These are phyloP conservation scores for Berberis vulgaris DNA, from an alignment of 164 flowering plant species.

Conservation along the genomic window DNA sequence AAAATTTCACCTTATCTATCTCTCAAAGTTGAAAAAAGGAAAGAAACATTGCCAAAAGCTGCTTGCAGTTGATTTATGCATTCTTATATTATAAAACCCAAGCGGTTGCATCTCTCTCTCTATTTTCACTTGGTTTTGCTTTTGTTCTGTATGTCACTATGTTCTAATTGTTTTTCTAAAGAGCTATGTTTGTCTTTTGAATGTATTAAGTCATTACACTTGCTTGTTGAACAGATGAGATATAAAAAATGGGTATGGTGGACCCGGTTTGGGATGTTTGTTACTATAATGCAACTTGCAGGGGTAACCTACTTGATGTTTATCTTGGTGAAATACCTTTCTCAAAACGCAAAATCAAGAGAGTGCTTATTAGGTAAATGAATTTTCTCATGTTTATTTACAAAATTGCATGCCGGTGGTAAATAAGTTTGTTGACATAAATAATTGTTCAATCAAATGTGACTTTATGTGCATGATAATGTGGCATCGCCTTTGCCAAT, in stretches of 20 bases:
- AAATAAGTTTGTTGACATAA: neutral
- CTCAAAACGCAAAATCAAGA: conserved; percentile 25
- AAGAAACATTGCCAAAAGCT: no score
- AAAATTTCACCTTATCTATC: no score
- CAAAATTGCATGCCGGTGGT: neutral
- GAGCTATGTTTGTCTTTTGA: neutral
- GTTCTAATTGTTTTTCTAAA: neutral
- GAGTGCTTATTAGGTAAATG: conserved; percentile 40
- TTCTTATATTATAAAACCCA: no score
- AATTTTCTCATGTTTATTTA: neutral
- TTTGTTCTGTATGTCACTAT: neutral
- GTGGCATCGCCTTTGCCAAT: no score
- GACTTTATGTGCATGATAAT: neutral
- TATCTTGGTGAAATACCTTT: conserved; percentile 15
- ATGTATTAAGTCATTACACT: neutral
- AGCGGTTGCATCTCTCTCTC: no score
- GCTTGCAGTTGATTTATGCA: no score
- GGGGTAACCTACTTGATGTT: conserved; percentile 49
- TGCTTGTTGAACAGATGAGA: conserved; percentile 36
- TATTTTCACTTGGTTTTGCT: no score
- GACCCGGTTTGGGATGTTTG: conserved; percentile 47
- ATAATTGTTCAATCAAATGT: neutral
- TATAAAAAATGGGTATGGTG: conserved; percentile 79
- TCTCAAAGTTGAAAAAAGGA: no score
- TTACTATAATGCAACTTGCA: conserved; percentile 51